Base-by-base conservation (phyloP, 139 green algal species). In the Closterium sp. region DNA sequence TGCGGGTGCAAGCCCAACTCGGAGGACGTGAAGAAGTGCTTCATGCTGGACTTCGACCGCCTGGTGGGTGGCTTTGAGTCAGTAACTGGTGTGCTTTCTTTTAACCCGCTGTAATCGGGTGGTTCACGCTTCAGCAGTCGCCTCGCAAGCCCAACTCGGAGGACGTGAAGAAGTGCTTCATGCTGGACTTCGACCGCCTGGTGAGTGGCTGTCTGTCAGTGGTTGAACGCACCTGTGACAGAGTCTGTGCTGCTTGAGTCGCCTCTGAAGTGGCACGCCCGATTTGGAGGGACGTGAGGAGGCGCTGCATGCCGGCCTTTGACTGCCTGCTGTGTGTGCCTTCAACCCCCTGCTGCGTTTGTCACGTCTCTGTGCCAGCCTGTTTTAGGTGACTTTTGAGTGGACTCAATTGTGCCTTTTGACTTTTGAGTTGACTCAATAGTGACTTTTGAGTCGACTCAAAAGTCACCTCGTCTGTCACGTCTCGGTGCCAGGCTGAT, bases 41-140 rank as follows among this genome's bases (percentile, higher is more conserved):
- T 98, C 91, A 98, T 98, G 86, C 94, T 98, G 34, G 96, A 97
- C 10, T 98, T 98, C 94, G 96, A 98, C 92, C 93, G 96, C n/a
- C 31, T 35, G 25, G 93, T 95, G 89, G 76, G 87, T 31, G 28
- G 8, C 90, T 9, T n/a, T 33, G 31, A 34, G 10, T 9, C 6
- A 66, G 86, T 33, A 21, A 38, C 21, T 19, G 32, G 19, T 19
- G 33, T 23, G 23, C 19, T 28, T 88, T 88, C 64, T 34, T 92
- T 92, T 16, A 90, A 66, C 30, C 28, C 33, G 86, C 33, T 76
- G 38, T 34, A 28, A 23, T 34, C 19, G 19, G 16, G 85, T 88
- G 19, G 31, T 91, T 23, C 16, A 90, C 19, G 21, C 16, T 91
- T 23, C 19, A 19, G 87, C 23, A 89, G 23, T 91, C 31, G 23